A percentile compares a stretch with the other conserved stretches of the same genome.
Conservation (phyloP, 1,139 yeast genomes). For the Kluyveromyces marxianus region DNA sequence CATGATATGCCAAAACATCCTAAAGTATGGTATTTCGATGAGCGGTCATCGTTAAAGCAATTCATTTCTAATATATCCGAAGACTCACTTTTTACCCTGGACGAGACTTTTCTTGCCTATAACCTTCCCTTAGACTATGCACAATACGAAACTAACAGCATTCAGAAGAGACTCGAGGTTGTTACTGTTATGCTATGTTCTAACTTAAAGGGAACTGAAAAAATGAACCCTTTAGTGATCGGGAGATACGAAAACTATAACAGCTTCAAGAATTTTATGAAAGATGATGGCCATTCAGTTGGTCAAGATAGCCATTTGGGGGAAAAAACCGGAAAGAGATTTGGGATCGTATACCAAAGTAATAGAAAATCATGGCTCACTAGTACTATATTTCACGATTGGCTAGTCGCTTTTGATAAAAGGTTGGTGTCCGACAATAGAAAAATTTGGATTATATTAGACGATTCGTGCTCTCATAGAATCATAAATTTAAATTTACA, state of each 20-base stretch:
- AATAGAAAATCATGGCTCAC: slow-evolving; percentile 61
- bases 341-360: slow-evolving; percentile 50
- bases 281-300: slow-evolving; percentile 16
- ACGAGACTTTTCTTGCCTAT: slow-evolving; percentile 55
- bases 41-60: slow-evolving; percentile 38
- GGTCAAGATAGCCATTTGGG: slow-evolving; percentile 22
- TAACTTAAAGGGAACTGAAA: slow-evolving; percentile 57
- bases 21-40: slow-evolving; percentile 58
- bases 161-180: slow-evolving; percentile 31
- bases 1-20: slow-evolving; percentile 42
- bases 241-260: slow-evolving; percentile 49
- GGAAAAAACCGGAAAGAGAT: slow-evolving; percentile 42
- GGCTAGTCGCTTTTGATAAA: slow-evolving; percentile 53
- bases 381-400: slow-evolving; percentile 56
- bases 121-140: slow-evolving; percentile 55
- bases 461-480: slow-evolving; percentile 59
- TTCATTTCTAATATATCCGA: slow-evolving; percentile 35
- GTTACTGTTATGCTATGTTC: slow-evolving; percentile 57
- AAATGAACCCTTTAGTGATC: slow-evolving; percentile 51
- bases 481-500: slow-evolving; percentile 49
- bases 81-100: slow-evolving; percentile 50
- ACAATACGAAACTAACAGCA: slow-evolving; percentile 42
- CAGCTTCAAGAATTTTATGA: slow-evolving; percentile 40
- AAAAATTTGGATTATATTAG: slow-evolving; percentile 48
- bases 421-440: slow-evolving; percentile 40